phyloP scores from a whole-genome alignment of 306 rosid species.

The Gynostemma pentaphyllum region DNA sequence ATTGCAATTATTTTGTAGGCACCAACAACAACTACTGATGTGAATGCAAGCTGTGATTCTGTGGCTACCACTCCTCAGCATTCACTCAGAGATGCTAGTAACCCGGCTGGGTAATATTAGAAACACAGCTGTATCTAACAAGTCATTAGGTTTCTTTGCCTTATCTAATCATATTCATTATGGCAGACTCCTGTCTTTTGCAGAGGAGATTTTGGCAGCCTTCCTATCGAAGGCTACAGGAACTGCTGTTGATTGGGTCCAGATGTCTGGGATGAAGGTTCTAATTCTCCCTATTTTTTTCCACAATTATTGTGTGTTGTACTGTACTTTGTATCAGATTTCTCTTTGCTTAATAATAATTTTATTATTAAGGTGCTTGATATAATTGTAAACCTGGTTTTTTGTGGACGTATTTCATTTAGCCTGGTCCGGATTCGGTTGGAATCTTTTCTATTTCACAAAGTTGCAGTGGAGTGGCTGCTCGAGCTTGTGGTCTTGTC shows the following conservation, averaged over 20 bases:
- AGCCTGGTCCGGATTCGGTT: slow-evolving; percentile 99
- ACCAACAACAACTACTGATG: slow-evolving; percentile 67
- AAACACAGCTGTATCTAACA: background rate
- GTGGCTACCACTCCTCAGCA: slow-evolving; percentile 76
- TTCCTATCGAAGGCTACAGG: slow-evolving; percentile 99
- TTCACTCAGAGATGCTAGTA: slow-evolving; percentile 75
- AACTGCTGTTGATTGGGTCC: slow-evolving; percentile 99
- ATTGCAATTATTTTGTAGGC: slow-evolving; percentile 31
- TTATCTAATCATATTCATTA: background rate
- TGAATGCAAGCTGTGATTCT: slow-evolving; percentile 88
- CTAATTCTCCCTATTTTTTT: background rate
- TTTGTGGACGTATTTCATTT: background rate
- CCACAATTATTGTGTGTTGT: background rate
- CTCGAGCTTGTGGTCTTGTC: slow-evolving; percentile 97
- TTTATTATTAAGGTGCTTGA: no score
- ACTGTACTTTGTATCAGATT: background rate
- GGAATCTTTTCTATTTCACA: slow-evolving; percentile 97
- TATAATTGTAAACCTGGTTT: background rate
- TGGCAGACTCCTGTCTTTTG: slow-evolving; percentile 91
- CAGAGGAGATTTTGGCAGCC: slow-evolving; percentile 98
- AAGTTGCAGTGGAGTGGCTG: slow-evolving; percentile 98
- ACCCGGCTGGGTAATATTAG: slow-evolving; percentile 90
- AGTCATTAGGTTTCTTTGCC: background rate
- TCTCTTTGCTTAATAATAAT: background rate
- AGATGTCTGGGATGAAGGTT: slow-evolving; percentile 99